phyloP scores from a whole-genome alignment of 371 early-diverging fungal species.

The Apophysomyces ossiformis region DNA sequence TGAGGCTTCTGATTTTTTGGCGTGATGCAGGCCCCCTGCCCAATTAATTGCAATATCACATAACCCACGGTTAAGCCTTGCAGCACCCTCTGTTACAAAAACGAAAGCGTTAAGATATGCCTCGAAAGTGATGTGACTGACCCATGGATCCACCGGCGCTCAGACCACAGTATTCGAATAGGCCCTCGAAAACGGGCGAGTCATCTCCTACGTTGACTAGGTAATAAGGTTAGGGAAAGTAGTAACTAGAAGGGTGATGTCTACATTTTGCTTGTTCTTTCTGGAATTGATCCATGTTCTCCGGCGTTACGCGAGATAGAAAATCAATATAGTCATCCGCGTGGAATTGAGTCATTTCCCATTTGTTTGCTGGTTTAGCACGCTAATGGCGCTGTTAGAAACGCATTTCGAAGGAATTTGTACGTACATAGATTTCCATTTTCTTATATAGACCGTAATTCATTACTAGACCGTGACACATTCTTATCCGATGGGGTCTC shows the following conservation, averaged over 20 bases:
- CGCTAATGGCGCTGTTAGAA: slow-evolving; percentile 23
- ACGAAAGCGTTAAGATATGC: neutral
- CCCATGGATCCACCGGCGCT: slow-evolving; percentile 93
- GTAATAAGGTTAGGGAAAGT: slow-evolving; percentile 27
- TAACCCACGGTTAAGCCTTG: slow-evolving; percentile 81
- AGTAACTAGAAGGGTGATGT: slow-evolving; percentile 7
- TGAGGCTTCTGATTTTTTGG: slow-evolving; percentile 94
- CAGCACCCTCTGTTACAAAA: slow-evolving; percentile 71
- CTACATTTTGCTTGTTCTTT: slow-evolving; percentile 76
- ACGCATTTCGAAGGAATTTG: neutral
- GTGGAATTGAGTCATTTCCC: slow-evolving; percentile 95
- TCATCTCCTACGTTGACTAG: slow-evolving; percentile 70
- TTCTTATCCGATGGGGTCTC: slow-evolving; percentile 95
- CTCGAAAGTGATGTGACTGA: slow-evolving; percentile 14
- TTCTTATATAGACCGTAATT: slow-evolving; percentile 90
- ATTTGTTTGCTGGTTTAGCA: slow-evolving; percentile 77
- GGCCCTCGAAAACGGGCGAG: slow-evolving; percentile 93
- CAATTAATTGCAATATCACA: slow-evolving; percentile 98
- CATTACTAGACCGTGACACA: slow-evolving; percentile 92
- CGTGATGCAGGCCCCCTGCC: slow-evolving; percentile 99
- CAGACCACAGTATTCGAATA: slow-evolving; percentile 89
- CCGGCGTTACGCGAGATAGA: slow-evolving; percentile 85
- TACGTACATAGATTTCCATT: slow-evolving; percentile 66
- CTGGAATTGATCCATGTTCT: slow-evolving; percentile 71
- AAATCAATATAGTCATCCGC: slow-evolving; percentile 97